Evolutionary conservation across 176 grass and related monocot species (phyloP).

Genomic region (Alopecurus myosuroides): DNA sequence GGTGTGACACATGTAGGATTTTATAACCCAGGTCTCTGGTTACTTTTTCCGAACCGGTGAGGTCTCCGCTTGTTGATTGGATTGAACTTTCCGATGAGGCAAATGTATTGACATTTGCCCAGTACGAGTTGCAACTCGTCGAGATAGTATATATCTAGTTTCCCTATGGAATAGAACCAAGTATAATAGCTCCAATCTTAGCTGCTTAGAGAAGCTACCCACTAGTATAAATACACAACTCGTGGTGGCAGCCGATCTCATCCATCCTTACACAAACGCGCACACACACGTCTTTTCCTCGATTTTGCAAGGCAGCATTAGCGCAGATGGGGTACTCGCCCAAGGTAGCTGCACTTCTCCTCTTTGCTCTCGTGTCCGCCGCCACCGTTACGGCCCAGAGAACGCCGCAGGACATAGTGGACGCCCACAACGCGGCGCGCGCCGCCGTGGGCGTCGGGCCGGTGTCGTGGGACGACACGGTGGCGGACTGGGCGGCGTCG

Average conservation of each 20-base stretch:
- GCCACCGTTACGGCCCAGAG: slow-evolving; percentile 8
- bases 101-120: too few species aligned
- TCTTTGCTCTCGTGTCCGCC: too few species aligned
- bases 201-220: background rate
- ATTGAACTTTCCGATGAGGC: too few species aligned
- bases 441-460: background rate
- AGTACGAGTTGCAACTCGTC: too few species aligned
- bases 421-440: slow-evolving; percentile 32
- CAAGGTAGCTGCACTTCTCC: background rate
- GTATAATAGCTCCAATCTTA: too few species aligned
- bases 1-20: too few species aligned
- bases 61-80: too few species aligned
- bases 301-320: too few species aligned
- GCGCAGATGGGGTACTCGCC: background rate
- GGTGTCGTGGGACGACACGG: background rate
- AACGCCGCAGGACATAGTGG: slow-evolving; percentile 19
- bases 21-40: too few species aligned
- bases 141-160: too few species aligned
- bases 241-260: background rate
- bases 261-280: background rate
- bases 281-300: background rate
- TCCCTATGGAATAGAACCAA: too few species aligned
- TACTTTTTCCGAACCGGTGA: too few species aligned
- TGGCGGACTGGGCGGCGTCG: slow-evolving; percentile 11
- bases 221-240: background rate